A percentile compares a stretch with the other conserved stretches of the same genome.
Conservation (phyloP, 2,329 filamentous ascomycete genomes). For the Lasiodiplodia theobromae region DNA sequence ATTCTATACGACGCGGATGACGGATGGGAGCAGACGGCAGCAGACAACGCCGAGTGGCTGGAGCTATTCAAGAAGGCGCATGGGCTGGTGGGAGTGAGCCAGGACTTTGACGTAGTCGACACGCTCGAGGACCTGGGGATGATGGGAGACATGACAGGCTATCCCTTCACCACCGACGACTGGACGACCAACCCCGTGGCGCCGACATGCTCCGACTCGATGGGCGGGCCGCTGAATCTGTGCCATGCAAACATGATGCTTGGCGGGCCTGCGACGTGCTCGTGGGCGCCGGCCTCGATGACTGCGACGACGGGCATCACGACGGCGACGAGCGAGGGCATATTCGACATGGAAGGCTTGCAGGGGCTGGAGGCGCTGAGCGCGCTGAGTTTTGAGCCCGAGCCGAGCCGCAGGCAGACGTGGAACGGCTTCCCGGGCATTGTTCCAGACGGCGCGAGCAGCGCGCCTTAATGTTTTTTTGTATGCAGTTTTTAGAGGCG, state of each 20-base stretch:
- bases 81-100: conserved; percentile 42
- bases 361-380: conserved; percentile 13
- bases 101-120: conserved; percentile 36
- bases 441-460: not conserved
- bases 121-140: conserved; percentile 41
- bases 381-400: conserved; percentile 13
- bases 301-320: conserved; percentile 12
- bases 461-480: conserved; percentile 7
- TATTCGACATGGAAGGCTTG: conserved; percentile 24
- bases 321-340: not conserved
- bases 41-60: conserved; percentile 55
- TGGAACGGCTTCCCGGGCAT: conserved; percentile 25
- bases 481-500: conserved; percentile 9
- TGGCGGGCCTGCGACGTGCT: conserved; percentile 23
- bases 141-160: conserved; percentile 17
- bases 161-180: not conserved
- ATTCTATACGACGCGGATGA: conserved; percentile 59
- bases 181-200: not conserved
- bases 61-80: conserved; percentile 59
- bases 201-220: conserved; percentile 9
- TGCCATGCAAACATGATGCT: conserved; percentile 28
- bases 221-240: not conserved
- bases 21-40: conserved; percentile 54
- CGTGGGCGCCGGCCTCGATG: conserved; percentile 1
- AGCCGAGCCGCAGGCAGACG: conserved; percentile 14